These are phyloP conservation scores for Isoetes taiwanensis DNA, from an alignment of 75 land plant genomes.

Conservation along the genomic window DNA sequence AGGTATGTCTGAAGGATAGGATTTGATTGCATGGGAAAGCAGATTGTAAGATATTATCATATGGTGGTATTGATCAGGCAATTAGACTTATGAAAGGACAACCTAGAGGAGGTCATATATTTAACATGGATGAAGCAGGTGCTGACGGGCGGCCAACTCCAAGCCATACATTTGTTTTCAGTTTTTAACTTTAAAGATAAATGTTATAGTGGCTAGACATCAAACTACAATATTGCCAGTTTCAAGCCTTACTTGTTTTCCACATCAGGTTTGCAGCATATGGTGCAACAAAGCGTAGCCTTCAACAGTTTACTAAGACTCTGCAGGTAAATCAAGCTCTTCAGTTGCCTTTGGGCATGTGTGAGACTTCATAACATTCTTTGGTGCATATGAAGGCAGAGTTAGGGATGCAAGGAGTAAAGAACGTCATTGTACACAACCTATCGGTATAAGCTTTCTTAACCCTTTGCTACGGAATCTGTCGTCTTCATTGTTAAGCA, in stretches of 20 bases:
- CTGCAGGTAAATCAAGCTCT: conserved; percentile 47
- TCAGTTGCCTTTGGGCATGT: not conserved
- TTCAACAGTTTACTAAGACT: conserved; percentile 88
- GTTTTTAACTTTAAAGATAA: too few relatives aligned
- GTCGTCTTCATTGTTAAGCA: not conserved
- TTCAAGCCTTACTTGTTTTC: too few relatives aligned
- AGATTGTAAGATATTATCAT: not conserved
- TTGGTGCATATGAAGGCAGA: conserved; percentile 53
- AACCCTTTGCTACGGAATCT: not conserved
- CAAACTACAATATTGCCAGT: too few relatives aligned
- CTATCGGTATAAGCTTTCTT: conserved; percentile 49
- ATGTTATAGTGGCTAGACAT: too few relatives aligned
- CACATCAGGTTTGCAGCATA: conserved; percentile 96
- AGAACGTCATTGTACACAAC: conserved; percentile 81
- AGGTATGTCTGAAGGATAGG: conserved; percentile 42
- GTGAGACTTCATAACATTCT: not conserved
- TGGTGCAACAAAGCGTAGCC: conserved; percentile 96
- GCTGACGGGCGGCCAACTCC: conserved; percentile 99
- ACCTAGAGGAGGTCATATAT: conserved; percentile 84
- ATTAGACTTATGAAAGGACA: conserved; percentile 79
- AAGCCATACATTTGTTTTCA: conserved; percentile 7
- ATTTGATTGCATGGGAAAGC: not conserved
- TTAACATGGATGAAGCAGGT: conserved; percentile 99
- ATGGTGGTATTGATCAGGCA: conserved; percentile 34
- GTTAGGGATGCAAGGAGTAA: conserved; percentile 68